These are phyloP conservation scores for Penicillium expansum DNA, from an alignment of 2,329 filamentous ascomycete genomes.

Conservation along the genomic window DNA sequence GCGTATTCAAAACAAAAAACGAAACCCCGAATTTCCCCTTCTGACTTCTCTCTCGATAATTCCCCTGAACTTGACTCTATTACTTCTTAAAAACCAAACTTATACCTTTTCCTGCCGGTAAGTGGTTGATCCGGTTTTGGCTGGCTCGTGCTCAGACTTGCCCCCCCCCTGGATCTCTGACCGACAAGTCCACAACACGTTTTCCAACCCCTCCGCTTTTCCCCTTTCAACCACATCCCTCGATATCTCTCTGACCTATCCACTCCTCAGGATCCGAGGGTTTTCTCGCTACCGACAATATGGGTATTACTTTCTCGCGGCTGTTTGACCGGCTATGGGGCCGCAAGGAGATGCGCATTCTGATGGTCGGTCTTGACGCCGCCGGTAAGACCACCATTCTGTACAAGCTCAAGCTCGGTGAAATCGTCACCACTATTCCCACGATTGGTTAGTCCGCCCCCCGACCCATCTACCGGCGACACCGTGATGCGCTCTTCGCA, in stretches of 20 bases:
- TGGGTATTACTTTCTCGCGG: constrained; percentile 98
- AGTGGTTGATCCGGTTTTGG: constrained; percentile 1
- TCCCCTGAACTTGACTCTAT: constrained; percentile 14
- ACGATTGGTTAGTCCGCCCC: constrained; percentile 74
- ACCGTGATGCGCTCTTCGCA: constrained; percentile 1
- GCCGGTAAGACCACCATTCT: constrained; percentile 99
- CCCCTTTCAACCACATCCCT: constrained; percentile 12
- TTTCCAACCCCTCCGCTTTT: constrained; percentile 20
- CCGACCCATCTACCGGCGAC: not conserved
- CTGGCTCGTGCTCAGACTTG: constrained; percentile 4
- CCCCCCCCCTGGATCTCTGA: constrained; percentile 11
- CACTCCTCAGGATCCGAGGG: constrained; percentile 14
- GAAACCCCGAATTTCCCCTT: constrained; percentile 15
- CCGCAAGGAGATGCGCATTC: constrained; percentile 99
- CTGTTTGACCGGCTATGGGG: constrained; percentile 94
- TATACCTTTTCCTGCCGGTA: constrained; percentile 13
- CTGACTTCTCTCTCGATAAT: constrained; percentile 12
- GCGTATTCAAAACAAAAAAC: constrained; percentile 37
- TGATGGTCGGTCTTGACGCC: constrained; percentile 99
- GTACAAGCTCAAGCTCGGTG: constrained; percentile 98
- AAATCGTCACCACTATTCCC: constrained; percentile 98
- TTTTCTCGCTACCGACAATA: constrained; percentile 54
- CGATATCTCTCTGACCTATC: constrained; percentile 10
- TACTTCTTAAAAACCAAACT: not conserved
- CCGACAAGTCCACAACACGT: constrained; percentile 25